A percentile compares a stretch with the other conserved stretches of the same genome.
These are phyloP conservation scores for Nemania serpens DNA, from an alignment of 2,329 filamentous ascomycete species.

Conservation along the genomic window DNA sequence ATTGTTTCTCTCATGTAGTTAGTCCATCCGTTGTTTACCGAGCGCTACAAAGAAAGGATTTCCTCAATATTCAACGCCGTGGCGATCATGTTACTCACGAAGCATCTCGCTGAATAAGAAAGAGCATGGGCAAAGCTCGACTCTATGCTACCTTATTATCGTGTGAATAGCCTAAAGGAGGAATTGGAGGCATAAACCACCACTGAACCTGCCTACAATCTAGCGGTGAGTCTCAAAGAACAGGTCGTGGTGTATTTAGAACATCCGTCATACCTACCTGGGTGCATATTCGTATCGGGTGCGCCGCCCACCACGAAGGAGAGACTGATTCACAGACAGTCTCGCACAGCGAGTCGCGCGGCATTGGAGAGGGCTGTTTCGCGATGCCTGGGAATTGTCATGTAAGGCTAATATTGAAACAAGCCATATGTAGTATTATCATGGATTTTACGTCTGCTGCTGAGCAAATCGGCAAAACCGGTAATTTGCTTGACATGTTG, in stretches of 20 bases:
- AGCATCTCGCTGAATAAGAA: neutral
- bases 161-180: conserved; percentile 18
- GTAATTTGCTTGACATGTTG: neutral
- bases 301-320: too few species aligned
- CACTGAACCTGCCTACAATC: neutral
- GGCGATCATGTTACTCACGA: neutral
- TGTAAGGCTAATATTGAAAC: neutral
- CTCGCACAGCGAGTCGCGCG: conserved; percentile 12
- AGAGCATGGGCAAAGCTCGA: neutral
- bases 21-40: too few species aligned
- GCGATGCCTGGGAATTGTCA: conserved; percentile 14
- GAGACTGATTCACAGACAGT: neutral
- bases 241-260: conserved; percentile 5
- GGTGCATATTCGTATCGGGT: neutral
- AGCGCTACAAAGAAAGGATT: neutral
- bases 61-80: neutral
- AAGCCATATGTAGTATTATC: neutral
- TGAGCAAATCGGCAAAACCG: neutral
- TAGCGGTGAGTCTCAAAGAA: conserved; percentile 39
- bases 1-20: too few species aligned
- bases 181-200: conserved; percentile 7
- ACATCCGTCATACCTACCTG: too few species aligned
- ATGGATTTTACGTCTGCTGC: neutral
- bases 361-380: conserved; percentile 6
- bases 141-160: neutral